phyloP scores from a whole-genome alignment of 345 rosid genomes.

The Psidium friedrichsthalianum region DNA sequence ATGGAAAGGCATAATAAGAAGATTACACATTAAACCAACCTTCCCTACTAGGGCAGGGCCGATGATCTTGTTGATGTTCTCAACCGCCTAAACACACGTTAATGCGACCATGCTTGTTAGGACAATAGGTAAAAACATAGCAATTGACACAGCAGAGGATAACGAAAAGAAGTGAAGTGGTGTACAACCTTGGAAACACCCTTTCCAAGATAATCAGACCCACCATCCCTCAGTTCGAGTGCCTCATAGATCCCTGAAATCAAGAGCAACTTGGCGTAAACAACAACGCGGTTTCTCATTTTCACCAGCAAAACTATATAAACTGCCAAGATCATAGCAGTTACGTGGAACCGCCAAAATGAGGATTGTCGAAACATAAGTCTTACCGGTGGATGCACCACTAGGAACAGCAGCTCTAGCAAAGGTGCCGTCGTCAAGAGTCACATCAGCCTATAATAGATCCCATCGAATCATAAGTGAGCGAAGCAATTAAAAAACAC shows the following conservation, averaged over 20 bases:
- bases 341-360: not conserved
- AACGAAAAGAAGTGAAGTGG: not conserved
- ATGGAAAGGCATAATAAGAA: not conserved
- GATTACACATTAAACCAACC: slow-evolving; percentile 19
- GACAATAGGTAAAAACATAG: not conserved
- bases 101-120: not conserved
- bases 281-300: not conserved
- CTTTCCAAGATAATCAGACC: slow-evolving; percentile 92
- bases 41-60: slow-evolving; percentile 90
- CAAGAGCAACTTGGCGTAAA: not conserved
- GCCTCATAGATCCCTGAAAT: slow-evolving; percentile 82
- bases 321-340: not conserved
- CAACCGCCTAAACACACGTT: slow-evolving; percentile 53
- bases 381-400: slow-evolving; percentile 94
- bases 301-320: not conserved
- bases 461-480: not conserved
- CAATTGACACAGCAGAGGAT: not conserved
- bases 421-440: slow-evolving; percentile 36
- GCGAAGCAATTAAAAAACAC: not conserved
- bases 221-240: slow-evolving; percentile 92
- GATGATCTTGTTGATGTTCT: slow-evolving; percentile 62
- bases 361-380: not conserved
- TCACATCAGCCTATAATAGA: slow-evolving; percentile 47
- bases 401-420: slow-evolving; percentile 92
- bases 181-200: slow-evolving; percentile 71